Evolutionary conservation across 805 yeast genomes (phyloP), one percentile per base, ranked within the genome.

Genomic region (Barnettozyma sucrosica): DNA sequence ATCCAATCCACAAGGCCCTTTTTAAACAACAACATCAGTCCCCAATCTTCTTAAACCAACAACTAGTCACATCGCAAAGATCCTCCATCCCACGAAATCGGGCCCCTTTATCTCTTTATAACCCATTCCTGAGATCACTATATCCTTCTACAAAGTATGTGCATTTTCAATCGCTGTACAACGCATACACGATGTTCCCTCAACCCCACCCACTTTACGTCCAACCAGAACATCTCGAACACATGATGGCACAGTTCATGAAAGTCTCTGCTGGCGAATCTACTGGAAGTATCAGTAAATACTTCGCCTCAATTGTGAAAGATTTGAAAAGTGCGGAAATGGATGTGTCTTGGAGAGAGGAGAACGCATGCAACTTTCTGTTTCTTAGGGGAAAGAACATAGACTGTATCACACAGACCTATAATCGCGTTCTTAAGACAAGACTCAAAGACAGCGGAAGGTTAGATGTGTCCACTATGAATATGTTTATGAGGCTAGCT

Each of bases 341-440:
- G 49, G 14, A 9, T 23, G 39, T 46, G 11, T 46, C 49, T 18
- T 46, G 46, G 49, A 46, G 33, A 25, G 49, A 46, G 24, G 46
- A 46, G n/a, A 46, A 46, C 24, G 41, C 43, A 10, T 20, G 39
- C 10, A n/a, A 18, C 23, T 46, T 37, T 18, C 26, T 42, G 33
- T 23, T 11, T 14, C 38, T 46, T 16, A 30, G 32, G 7, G 9
- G 32, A 18, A 36, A 34, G 18, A 28, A 26, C 16, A n/a, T 19
- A 14, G 42, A 19, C 20, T 33, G 33, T 30, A 16, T 39, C 4
- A 28, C 30, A 18, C 26, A 38, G 21, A 24, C 32, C 7, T 45
- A 45, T 13, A 18, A 25, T 11, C 32, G 9, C 7, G 32, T 36
- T 5, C 21, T 32, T 9, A 42, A 37, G 14, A 24, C 36, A 8